Base-by-base conservation (phyloP, 306 rosid species). In the Prosopis cineraria region DNA sequence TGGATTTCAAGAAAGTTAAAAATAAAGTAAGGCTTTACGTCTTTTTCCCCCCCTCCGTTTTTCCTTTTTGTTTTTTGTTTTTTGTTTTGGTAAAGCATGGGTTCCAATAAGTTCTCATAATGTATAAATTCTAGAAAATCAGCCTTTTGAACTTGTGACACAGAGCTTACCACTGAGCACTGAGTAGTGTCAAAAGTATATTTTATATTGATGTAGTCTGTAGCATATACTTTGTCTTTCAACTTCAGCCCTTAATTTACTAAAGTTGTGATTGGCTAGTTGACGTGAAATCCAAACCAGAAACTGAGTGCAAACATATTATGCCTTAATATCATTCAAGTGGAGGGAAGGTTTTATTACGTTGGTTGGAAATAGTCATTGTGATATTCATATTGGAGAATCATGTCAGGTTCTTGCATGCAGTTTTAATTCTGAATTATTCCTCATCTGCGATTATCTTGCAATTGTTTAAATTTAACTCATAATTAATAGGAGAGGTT, bases 1-100 rank as follows among this genome's bases (percentile, higher is more conserved):
- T 94, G 45, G 98, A 94, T 86, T 94, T 92, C 84, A 90, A 90
- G 83, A 92, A 92, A 83, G 88, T 92, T 58, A 94, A 86, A 80
- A 81, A 73, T 82, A 94, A 90, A 93, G 98, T 92, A 71, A 73
- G 80, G 4, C 45, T 68, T 65, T n/a, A n/a, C n/a, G n/a, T 31
- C 24, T 76, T 31, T 41, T n/a, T n/a, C n/a, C n/a, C n/a, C n/a
- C n/a, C n/a, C n/a, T n/a, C n/a, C n/a, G n/a, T n/a, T n/a, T n/a
- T n/a, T n/a, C n/a, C n/a, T n/a, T n/a, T n/a, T n/a, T n/a, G n/a
- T n/a, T n/a, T n/a, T n/a, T n/a, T n/a, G 55, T 73, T 77, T 6
- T 41, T 24, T 68, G 37, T 43, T 68, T 43, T n/a, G n/a, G 56
- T 73, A 70, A 22, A 79, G 41, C 39, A 53, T 70, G 43, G 39